phyloP scores from a whole-genome alignment of 257 asterid species.

The Thymus quinquecostatus region DNA sequence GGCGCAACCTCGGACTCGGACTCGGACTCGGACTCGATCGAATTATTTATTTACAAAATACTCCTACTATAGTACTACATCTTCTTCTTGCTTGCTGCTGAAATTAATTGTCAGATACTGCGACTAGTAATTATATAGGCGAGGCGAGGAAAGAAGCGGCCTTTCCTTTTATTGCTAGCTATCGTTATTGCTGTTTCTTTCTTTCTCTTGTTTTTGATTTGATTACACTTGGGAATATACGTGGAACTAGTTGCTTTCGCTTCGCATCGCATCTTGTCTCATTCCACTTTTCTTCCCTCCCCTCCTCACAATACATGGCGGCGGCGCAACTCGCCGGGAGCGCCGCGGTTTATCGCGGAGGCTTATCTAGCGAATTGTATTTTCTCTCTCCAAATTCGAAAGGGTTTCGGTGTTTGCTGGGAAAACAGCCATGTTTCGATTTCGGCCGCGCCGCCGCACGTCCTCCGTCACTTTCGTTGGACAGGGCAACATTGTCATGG shows the following conservation, averaged over 20 bases:
- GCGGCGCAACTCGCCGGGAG: constrained; percentile 52
- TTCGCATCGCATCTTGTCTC: neutral
- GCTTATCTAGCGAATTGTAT: constrained; percentile 33
- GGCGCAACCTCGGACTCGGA: too few relatives aligned
- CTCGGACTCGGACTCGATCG: too few relatives aligned
- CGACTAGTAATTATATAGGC: too few relatives aligned
- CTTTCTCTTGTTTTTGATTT: constrained; percentile 5
- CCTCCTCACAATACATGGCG: constrained; percentile 40
- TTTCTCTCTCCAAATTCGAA: constrained; percentile 24
- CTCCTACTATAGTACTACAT: too few relatives aligned
- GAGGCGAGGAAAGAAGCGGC: too few relatives aligned
- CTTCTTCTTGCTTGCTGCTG: too few relatives aligned
- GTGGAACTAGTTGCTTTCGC: neutral
- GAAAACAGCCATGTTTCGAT: constrained; percentile 30
- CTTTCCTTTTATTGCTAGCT: neutral
- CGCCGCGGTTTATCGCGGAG: constrained; percentile 40
- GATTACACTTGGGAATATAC: constrained; percentile 1
- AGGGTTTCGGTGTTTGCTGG: constrained; percentile 29
- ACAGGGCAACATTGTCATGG: constrained; percentile 29
- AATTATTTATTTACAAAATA: too few relatives aligned
- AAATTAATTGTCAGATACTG: too few relatives aligned
- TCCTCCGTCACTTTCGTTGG: constrained; percentile 31
- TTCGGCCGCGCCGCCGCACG: constrained; percentile 30
- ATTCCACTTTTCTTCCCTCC: constrained; percentile 2
- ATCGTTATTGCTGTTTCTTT: neutral